Percentiles rank a stretch among this genome's conserved stretches.
These are phyloP conservation scores for Hemisphaericaspora subhashii DNA, from an alignment of 1,139 yeast species.

Conservation along the genomic window DNA sequence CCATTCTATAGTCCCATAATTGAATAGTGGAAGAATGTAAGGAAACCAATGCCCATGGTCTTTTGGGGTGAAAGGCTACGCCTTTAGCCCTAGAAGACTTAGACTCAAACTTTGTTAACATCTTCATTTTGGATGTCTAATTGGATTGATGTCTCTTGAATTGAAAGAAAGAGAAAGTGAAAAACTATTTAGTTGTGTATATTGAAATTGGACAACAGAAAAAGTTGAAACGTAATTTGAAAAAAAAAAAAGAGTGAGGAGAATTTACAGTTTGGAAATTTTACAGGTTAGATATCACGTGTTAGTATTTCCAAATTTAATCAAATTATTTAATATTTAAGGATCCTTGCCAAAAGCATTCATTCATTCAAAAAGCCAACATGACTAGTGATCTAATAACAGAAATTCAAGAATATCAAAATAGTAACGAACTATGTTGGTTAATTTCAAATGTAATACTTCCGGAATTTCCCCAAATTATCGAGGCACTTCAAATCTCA, in stretches of 20 bases:
- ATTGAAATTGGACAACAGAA: neutral
- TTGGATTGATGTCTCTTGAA: constrained; percentile 1
- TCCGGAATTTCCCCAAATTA: constrained; percentile 42
- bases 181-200: neutral
- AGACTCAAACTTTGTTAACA: constrained; percentile 97
- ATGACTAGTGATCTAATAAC: neutral
- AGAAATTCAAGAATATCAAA: constrained; percentile 21
- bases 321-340: no score
- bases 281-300: neutral
- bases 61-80: constrained; percentile 94
- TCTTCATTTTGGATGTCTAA: constrained; percentile 64
- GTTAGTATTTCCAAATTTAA: neutral
- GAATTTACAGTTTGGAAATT: constrained; percentile 5
- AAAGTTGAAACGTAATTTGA: constrained; percentile 1
- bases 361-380: no score
- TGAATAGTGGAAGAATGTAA: constrained; percentile 94
- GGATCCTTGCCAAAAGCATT: no score
- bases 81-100: constrained; percentile 99
- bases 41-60: constrained; percentile 97
- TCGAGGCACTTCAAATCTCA: constrained; percentile 43
- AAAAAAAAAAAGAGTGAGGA: no score
- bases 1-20: constrained; percentile 99
- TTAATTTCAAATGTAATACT: constrained; percentile 27
- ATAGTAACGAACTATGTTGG: constrained; percentile 46
- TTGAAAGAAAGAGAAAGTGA: constrained; percentile 1